Conservation (phyloP, 2,329 filamentous ascomycete genomes). For the Tolypocladium guangdongense region DNA sequence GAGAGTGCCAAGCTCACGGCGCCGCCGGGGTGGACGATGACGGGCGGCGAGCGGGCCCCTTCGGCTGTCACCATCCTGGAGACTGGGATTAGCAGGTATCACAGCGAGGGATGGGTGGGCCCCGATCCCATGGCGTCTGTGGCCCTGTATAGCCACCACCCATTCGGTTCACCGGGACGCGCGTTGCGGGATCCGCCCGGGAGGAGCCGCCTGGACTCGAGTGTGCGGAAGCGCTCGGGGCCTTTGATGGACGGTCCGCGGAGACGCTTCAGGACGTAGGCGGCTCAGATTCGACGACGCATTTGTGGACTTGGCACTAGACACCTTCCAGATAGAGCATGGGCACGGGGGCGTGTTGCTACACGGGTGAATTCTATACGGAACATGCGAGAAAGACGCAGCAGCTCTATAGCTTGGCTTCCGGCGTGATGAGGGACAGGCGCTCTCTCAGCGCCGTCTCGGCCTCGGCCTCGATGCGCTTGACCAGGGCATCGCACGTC, state of each 20-base stretch:
- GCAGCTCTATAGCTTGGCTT: conserved; percentile 44
- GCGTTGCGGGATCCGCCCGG: not conserved
- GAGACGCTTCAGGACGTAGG: not conserved
- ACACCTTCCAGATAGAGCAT: too few species aligned
- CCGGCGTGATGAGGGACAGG: conserved; percentile 40
- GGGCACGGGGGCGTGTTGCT: not conserved
- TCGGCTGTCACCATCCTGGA: conserved; percentile 15
- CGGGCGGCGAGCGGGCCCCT: not conserved
- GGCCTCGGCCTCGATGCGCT: conserved; percentile 68
- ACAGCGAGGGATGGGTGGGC: conserved; percentile 5
- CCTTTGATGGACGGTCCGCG: not conserved
- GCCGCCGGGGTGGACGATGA: conserved; percentile 15
- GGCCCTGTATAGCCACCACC: not conserved
- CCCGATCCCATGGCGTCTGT: not conserved
- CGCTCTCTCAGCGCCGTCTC: conserved; percentile 53
- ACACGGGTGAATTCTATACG: not conserved
- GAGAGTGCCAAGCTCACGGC: conserved; percentile 5
- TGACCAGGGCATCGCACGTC: conserved; percentile 57
- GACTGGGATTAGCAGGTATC: conserved; percentile 18
- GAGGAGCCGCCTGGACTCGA: conserved; percentile 4
- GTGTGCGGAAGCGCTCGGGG: conserved; percentile 5
- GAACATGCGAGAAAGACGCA: too few species aligned
- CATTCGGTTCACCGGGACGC: not conserved
- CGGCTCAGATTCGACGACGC: not conserved
- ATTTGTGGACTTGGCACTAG: not conserved